A percentile compares a stretch with the other conserved stretches of the same genome.
Evolutionary conservation across 257 asterid genomes (phyloP).

Genomic region (Jasminum sambac): DNA sequence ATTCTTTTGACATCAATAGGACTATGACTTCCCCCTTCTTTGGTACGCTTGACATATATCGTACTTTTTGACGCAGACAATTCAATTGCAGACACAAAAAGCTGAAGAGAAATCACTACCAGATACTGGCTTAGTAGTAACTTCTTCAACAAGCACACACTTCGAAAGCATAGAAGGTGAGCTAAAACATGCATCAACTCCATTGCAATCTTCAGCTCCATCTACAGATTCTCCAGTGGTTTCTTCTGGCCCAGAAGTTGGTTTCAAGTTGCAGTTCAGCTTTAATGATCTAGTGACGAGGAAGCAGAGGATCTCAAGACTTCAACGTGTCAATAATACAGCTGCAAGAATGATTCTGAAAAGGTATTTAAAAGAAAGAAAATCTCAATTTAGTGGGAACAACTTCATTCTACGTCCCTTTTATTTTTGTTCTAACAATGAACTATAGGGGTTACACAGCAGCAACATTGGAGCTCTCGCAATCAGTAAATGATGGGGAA

Average conservation of each 20-base stretch:
- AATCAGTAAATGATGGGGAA: constrained; percentile 62
- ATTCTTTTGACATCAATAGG: constrained; percentile 18
- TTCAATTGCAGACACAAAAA: constrained; percentile 36
- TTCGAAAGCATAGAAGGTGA: constrained; percentile 31
- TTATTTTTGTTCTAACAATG: constrained; percentile 18
- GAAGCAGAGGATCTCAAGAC: constrained; percentile 62
- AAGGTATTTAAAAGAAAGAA: constrained; percentile 46
- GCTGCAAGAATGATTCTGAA: constrained; percentile 45
- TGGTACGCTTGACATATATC: constrained; percentile 5
- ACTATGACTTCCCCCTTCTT: constrained; percentile 13
- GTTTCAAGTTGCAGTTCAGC: constrained; percentile 77
- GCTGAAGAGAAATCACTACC: constrained; percentile 35
- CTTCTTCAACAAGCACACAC: constrained; percentile 36
- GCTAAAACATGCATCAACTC: constrained; percentile 34
- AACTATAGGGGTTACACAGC: constrained; percentile 63
- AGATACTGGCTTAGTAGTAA: constrained; percentile 32
- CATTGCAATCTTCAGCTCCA: constrained; percentile 40
- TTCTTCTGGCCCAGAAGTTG: constrained; percentile 53
- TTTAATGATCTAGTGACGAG: constrained; percentile 62
- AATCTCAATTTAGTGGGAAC: constrained; percentile 13
- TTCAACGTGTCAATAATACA: constrained; percentile 35
- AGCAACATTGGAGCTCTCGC: constrained; percentile 79
- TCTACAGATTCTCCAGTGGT: constrained; percentile 46
- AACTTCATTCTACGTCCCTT: constrained; percentile 15
- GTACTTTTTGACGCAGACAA: constrained; percentile 24